Percentiles rank a stretch among this genome's conserved stretches.
Conservation (phyloP, 768 basidiomycete genomes). For the Lentinula sp. region DNA sequence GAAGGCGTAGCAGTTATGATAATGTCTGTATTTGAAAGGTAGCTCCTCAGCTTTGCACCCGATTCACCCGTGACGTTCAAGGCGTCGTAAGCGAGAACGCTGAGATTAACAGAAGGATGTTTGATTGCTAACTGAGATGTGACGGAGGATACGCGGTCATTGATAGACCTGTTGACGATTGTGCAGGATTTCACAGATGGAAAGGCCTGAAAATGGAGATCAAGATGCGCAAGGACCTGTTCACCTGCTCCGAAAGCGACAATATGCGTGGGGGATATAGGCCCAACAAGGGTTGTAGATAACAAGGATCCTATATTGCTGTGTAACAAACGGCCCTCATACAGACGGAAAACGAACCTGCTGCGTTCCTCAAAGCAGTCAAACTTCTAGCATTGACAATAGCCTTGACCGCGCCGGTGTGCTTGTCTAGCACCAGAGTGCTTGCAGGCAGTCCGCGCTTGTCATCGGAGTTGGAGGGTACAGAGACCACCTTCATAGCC, state of each 20-base stretch:
- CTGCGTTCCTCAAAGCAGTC: conserved; percentile 80
- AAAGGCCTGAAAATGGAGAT: conserved; percentile 54
- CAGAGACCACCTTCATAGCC: conserved; percentile 75
- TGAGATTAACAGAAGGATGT: conserved; percentile 10
- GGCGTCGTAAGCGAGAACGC: conserved; percentile 1
- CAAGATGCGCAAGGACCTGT: conserved; percentile 62
- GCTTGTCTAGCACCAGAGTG: conserved; percentile 71
- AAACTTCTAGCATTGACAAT: conserved; percentile 73
- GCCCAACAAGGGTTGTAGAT: conserved; percentile 50
- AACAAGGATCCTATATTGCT: conserved; percentile 54
- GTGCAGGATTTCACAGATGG: conserved; percentile 45
- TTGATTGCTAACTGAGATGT: conserved; percentile 12
- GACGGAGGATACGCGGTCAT: conserved; percentile 42
- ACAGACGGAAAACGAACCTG: conserved; percentile 36
- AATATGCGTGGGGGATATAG: conserved; percentile 32
- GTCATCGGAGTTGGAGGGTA: conserved; percentile 44
- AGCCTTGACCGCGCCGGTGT: conserved; percentile 61
- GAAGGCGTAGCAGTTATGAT: conserved; percentile 79
- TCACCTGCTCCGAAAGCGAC: conserved; percentile 72
- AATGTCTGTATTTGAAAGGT: conserved; percentile 40
- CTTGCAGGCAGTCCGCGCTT: conserved; percentile 65
- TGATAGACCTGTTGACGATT: conserved; percentile 58
- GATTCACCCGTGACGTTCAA: conserved; percentile 5
- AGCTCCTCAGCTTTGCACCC: conserved; percentile 16
- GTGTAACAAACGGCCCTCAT: background rate